A percentile compares a stretch with the other conserved stretches of the same genome.
Conservation (phyloP, 352 stramenopile genomes). For the Phytophthora quininea region DNA sequence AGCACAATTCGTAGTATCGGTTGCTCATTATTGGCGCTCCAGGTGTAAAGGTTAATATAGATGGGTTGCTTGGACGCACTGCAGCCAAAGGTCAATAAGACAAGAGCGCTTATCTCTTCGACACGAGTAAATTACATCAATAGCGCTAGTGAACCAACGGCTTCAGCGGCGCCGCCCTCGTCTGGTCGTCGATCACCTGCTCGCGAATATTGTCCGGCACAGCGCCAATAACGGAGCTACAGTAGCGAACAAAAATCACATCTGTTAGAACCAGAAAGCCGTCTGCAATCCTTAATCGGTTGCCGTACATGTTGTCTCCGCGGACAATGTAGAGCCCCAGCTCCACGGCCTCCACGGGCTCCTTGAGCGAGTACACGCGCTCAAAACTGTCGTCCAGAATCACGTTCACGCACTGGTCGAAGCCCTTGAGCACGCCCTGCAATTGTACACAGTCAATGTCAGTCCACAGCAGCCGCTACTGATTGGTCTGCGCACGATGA, state of each 20-base stretch:
- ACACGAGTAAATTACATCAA: constrained; percentile 45
- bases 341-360: constrained; percentile 89
- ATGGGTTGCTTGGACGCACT: too few relatives aligned
- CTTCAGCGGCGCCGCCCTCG: constrained; percentile 88
- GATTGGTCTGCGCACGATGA: constrained; percentile 71
- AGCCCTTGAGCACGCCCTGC: constrained; percentile 89
- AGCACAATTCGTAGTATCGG: too few relatives aligned
- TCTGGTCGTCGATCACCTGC: constrained; percentile 89
- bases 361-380: constrained; percentile 91
- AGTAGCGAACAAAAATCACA: not conserved
- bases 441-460: not conserved
- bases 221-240: constrained; percentile 84
- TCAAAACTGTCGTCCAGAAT: constrained; percentile 94
- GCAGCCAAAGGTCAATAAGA: not conserved
- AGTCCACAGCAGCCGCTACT: not conserved
- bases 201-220: constrained; percentile 89
- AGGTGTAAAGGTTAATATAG: too few relatives aligned
- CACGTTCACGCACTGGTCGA: constrained; percentile 94
- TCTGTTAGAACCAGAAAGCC: not conserved
- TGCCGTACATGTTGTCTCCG: constrained; percentile 92
- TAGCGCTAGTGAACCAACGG: constrained; percentile 89
- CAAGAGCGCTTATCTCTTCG: not conserved
- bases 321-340: constrained; percentile 94
- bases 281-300: too few relatives aligned
- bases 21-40: too few relatives aligned